phyloP scores from a whole-genome alignment of 768 basidiomycete genomes.

The Rickenella mellea region DNA sequence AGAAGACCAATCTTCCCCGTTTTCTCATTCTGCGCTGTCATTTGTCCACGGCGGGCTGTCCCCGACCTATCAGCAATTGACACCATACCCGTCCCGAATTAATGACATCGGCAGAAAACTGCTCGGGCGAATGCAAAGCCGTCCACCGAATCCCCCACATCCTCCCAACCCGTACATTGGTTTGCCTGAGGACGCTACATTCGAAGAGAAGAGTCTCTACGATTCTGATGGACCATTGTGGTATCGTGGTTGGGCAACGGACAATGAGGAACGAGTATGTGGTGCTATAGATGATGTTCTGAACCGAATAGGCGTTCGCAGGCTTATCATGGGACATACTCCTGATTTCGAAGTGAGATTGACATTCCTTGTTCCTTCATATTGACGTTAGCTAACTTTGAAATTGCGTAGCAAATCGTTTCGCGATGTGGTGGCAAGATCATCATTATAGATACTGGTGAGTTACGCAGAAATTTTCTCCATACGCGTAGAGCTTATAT shows the following conservation, averaged over 20 bases:
- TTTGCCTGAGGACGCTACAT: slow-evolving; percentile 48
- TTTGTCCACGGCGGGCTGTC: slow-evolving; percentile 93
- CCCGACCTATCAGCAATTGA: slow-evolving; percentile 61
- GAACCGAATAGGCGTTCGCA: slow-evolving; percentile 65
- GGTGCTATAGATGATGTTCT: slow-evolving; percentile 61
- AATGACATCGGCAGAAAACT: slow-evolving; percentile 68
- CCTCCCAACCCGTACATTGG: slow-evolving; percentile 50
- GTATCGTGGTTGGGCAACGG: slow-evolving; percentile 90
- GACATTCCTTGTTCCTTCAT: slow-evolving; percentile 1
- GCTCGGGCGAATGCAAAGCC: slow-evolving; percentile 58
- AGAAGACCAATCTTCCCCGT: slow-evolving; percentile 30
- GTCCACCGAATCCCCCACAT: slow-evolving; percentile 66
- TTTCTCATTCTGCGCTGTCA: slow-evolving; percentile 75
- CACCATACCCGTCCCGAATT: slow-evolving; percentile 78
- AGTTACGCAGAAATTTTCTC: slow-evolving; percentile 5
- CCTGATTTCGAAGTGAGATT: slow-evolving; percentile 66
- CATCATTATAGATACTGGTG: slow-evolving; percentile 92
- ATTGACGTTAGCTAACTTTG: background rate
- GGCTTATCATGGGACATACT: slow-evolving; percentile 96
- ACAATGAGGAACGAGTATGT: slow-evolving; percentile 63
- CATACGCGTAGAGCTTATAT: slow-evolving; percentile 1
- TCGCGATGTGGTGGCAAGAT: slow-evolving; percentile 86
- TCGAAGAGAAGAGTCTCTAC: slow-evolving; percentile 65
- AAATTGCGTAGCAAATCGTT: slow-evolving; percentile 51
- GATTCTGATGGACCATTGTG: slow-evolving; percentile 77